Evolutionary conservation across 164 flowering plant species (phyloP).

Genomic region (Magnolia officinalis): DNA sequence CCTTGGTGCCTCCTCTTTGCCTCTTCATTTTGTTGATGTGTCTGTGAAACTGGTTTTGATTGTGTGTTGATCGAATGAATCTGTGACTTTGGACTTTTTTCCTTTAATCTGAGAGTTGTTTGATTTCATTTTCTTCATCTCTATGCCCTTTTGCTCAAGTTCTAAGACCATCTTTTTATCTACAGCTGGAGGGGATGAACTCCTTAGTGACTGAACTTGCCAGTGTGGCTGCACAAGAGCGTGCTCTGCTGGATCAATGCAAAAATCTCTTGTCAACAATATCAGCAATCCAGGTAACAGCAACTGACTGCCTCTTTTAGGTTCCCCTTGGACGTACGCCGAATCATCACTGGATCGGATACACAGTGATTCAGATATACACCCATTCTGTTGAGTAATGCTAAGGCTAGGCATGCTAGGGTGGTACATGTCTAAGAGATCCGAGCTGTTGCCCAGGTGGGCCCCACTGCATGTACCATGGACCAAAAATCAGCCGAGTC

Average conservation of each 20-base stretch:
- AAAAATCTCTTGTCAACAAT: conserved; percentile 56
- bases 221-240: conserved; percentile 48
- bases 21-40: background rate
- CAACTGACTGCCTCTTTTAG: background rate
- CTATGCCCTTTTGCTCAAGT: background rate
- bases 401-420: no score
- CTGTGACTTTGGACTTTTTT: background rate
- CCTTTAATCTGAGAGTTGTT: background rate
- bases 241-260: conserved; percentile 52
- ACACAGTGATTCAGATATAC: background rate
- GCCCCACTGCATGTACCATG: background rate
- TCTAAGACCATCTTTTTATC: background rate
- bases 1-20: background rate
- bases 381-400: background rate
- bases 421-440: background rate
- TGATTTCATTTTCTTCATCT: background rate
- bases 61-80: background rate
- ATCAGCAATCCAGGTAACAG: conserved; percentile 70
- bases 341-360: background rate
- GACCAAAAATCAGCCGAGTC: background rate
- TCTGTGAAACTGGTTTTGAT: background rate
- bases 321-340: background rate
- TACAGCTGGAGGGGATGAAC: conserved; percentile 62
- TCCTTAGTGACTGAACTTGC: conserved; percentile 55
- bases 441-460: background rate